Conservation (phyloP, 1,284 basidiomycete species). For the Irpex rosettiformis region DNA sequence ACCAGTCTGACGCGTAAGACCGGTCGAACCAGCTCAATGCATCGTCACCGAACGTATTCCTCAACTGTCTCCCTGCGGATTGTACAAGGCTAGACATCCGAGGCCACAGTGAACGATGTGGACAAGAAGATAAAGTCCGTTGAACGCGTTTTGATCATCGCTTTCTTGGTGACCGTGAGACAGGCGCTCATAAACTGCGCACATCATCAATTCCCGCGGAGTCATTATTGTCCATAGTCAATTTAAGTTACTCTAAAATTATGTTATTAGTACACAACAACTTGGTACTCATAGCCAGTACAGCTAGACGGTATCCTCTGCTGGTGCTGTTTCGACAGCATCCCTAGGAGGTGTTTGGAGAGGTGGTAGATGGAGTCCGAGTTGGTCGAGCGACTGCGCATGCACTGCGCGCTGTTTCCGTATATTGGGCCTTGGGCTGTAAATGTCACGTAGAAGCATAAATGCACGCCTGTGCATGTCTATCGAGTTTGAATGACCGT, state of each 20-base stretch:
- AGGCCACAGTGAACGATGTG: not conserved
- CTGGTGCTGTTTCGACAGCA: not conserved
- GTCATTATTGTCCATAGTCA: no score
- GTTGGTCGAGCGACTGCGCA: not conserved
- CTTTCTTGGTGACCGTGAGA: not conserved
- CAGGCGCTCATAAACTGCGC: not conserved
- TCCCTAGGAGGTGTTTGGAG: not conserved
- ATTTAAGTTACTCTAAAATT: not conserved
- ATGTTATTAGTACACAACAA: not conserved
- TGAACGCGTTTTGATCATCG: no score
- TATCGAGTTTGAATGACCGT: not conserved
- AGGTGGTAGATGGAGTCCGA: not conserved
- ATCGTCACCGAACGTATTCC: slow-evolving; percentile 26
- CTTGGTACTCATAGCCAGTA: not conserved
- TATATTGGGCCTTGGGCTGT: not conserved
- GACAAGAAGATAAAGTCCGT: not conserved
- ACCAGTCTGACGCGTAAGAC: slow-evolving; percentile 37
- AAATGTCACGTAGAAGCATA: not conserved
- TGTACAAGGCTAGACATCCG: slow-evolving; percentile 5
- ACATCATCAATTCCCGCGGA: not conserved
- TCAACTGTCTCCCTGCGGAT: not conserved
- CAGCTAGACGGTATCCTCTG: not conserved
- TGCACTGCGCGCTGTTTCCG: not conserved
- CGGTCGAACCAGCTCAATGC: slow-evolving; percentile 45
- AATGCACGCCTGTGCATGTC: not conserved